Conservation (phyloP, 345 rosid species). For the Hibiscus trionum region DNA sequence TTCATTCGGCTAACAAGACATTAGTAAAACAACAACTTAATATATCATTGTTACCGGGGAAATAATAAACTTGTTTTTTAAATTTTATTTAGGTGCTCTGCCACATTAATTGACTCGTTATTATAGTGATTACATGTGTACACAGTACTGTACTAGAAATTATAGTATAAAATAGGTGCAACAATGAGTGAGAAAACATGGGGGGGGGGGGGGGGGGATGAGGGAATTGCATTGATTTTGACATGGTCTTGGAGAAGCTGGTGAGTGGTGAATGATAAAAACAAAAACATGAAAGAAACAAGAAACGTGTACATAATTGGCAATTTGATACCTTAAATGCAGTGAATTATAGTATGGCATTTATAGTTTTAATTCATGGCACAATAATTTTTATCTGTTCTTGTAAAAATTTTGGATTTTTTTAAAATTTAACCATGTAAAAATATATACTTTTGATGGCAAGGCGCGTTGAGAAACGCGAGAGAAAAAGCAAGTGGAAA, state of each 20-base stretch:
- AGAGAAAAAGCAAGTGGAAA: conserved; percentile 11
- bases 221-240: background rate
- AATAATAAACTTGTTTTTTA: too few species aligned
- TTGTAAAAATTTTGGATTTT: too few species aligned
- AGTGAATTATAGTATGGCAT: background rate
- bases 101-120: background rate
- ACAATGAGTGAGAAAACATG: background rate
- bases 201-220: too few species aligned
- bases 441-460: too few species aligned
- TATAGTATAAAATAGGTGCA: background rate
- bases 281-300: background rate
- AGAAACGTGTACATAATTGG: background rate
- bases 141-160: background rate
- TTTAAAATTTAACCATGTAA: too few species aligned
- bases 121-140: too few species aligned
- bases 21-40: too few species aligned
- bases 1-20: too few species aligned
- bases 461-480: background rate
- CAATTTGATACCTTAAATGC: background rate
- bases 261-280: background rate
- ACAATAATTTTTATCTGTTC: too few species aligned
- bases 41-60: too few species aligned
- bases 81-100: too few species aligned
- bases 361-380: background rate
- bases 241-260: background rate